phyloP scores from a whole-genome alignment of 768 basidiomycete genomes.

The Boletus reticulatus region DNA sequence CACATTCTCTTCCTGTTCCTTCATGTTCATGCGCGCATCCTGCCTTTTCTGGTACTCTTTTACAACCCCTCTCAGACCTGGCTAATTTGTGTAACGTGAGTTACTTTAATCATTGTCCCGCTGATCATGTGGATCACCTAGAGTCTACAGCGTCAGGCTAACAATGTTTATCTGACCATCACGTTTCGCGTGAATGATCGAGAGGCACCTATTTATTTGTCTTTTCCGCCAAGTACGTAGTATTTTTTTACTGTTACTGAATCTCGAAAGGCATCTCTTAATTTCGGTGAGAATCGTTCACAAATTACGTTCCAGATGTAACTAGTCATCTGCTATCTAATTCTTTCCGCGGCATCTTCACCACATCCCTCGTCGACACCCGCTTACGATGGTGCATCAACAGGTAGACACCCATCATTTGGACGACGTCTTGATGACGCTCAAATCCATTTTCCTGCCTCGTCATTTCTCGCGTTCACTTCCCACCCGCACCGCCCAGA shows the following conservation, averaged over 20 bases:
- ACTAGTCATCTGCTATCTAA: conserved; percentile 39
- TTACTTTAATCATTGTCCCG: conserved; percentile 1
- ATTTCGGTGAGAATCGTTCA: neutral
- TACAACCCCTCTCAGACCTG: too few species aligned
- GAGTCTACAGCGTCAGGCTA: conserved; percentile 4
- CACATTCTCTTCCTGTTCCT: neutral
- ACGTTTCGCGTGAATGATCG: neutral
- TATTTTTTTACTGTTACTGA: conserved; percentile 8
- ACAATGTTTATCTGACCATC: too few species aligned
- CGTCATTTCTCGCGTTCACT: conserved; percentile 61
- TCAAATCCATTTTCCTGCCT: conserved; percentile 62
- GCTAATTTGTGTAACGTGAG: conserved; percentile 36
- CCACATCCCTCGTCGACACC: conserved; percentile 30
- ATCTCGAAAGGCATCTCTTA: conserved; percentile 22
- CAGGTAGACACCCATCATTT: conserved; percentile 21
- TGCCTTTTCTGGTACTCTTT: conserved; percentile 8
- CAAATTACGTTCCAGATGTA: conserved; percentile 42
- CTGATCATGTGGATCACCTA: conserved; percentile 1
- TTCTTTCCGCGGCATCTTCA: conserved; percentile 55
- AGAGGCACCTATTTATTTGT: neutral
- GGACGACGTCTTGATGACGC: conserved; percentile 24
- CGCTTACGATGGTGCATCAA: conserved; percentile 9
- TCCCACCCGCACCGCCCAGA: conserved; percentile 33
- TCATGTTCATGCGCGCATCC: conserved; percentile 29
- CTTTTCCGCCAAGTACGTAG: neutral